Evolutionary conservation across 2,329 filamentous ascomycete genomes (phyloP).

Genomic region (Colletotrichum ledebouriae): DNA sequence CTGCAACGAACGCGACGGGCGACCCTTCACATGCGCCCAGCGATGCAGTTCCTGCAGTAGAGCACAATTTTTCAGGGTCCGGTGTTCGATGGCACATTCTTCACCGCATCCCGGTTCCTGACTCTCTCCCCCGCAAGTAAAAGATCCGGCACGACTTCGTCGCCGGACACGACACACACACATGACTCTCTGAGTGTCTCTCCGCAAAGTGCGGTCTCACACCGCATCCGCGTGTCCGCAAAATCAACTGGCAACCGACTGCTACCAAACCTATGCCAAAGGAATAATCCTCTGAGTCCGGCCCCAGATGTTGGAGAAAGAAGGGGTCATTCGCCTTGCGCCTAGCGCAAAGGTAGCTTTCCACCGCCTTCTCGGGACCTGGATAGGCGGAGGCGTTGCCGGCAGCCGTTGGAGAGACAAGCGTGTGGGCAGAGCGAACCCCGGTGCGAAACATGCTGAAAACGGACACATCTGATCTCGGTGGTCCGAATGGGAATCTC

Average conservation of each 20-base stretch:
- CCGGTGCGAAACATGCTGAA: conserved; percentile 16
- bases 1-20: conserved; percentile 1
- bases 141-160: conserved; percentile 8
- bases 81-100: conserved; percentile 10
- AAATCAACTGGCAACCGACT: neutral
- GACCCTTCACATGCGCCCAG: conserved; percentile 30
- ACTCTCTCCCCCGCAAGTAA: conserved; percentile 17
- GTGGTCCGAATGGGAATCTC: conserved; percentile 13
- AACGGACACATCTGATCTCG: conserved; percentile 35
- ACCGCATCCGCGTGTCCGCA: conserved; percentile 21
- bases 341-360: conserved; percentile 3
- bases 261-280: neutral
- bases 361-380: conserved; percentile 9
- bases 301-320: neutral
- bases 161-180: conserved; percentile 4
- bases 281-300: neutral
- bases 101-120: conserved; percentile 41
- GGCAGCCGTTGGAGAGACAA: conserved; percentile 33
- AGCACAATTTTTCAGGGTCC: neutral
- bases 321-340: conserved; percentile 17
- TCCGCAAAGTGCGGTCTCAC: conserved; percentile 16
- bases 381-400: neutral
- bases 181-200: conserved; percentile 33
- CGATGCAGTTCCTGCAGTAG: conserved; percentile 40
- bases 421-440: neutral